Evolutionary conservation across 1,284 basidiomycete genomes (phyloP), one percentile per base, ranked within the genome.

Genomic region (Ceratobasidium sp.): DNA sequence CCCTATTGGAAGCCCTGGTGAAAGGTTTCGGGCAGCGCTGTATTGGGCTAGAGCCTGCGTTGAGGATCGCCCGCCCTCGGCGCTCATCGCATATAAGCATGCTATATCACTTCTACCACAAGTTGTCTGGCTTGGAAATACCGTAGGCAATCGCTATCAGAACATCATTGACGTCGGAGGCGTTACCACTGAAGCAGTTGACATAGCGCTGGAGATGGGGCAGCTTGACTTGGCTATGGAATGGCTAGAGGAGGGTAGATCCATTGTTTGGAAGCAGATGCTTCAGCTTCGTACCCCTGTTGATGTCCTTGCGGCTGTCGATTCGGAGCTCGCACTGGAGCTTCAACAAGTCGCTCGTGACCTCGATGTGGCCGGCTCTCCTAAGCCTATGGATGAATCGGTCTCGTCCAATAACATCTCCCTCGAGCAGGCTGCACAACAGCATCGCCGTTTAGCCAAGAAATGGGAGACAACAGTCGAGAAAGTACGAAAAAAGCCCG

Each of bases 201-300:
- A 52, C n/a, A n/a, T 11, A 16, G 64, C 47, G 1, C 59, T 69
- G 1, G 14, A 23, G 26, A 28, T 38, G 21, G 18, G 23, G n/a
- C 11, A 69, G 8, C 35, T 6, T 13, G 64, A 32, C 11, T 21
- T 52, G 2, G 79, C 79, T 16, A 21, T 79, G 21, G 79, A 80
- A 55, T 76, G 77, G 64, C 66, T 79, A 1, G 79, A 79, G 62
- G 26, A 77, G 67, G 79, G 80, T n/a, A 75, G 80, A 14, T 76
- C 77, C 30, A 72, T 81, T 13, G 76, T 81, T 32, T 81, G 81
- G 81, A 73, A 71, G 9, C 80, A 82, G 67, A 64, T 77, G 1
- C 74, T 78, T 23, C 77, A 79, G 8, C 77, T 82, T 58, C 80
- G 79, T 5, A 78, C 78, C 28, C 78, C 81, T 1, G 14, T 81